Conservation (phyloP, 306 rosid genomes). For the Amphicarpaea edgeworthii region DNA sequence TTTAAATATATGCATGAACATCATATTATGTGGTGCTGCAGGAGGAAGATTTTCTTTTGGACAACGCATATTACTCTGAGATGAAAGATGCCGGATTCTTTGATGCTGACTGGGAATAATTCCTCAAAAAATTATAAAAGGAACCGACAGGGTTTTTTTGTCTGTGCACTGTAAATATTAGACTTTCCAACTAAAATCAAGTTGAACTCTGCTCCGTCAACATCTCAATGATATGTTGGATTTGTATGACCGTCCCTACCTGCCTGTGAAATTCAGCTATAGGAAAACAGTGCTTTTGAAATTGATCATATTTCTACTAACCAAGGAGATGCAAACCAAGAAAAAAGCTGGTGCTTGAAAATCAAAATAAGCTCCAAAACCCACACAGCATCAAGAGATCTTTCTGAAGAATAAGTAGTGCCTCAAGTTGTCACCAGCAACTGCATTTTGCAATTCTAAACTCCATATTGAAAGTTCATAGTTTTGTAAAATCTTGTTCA, state of each 20-base stretch:
- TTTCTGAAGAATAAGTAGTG: constrained; percentile 44
- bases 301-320: constrained; percentile 55
- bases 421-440: constrained; percentile 57
- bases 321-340: constrained; percentile 59
- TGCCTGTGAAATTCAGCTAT: constrained; percentile 52
- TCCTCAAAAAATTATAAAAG: constrained; percentile 39
- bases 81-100: constrained; percentile 96
- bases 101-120: constrained; percentile 83
- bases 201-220: constrained; percentile 54
- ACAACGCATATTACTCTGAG: constrained; percentile 77
- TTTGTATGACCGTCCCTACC: constrained; percentile 41
- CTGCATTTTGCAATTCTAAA: constrained; percentile 59
- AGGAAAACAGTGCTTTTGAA: constrained; percentile 51
- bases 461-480: constrained; percentile 43
- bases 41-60: constrained; percentile 82
- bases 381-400: constrained; percentile 40
- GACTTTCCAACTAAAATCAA: constrained; percentile 59
- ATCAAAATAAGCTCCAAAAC: constrained; percentile 67
- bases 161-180: constrained; percentile 43
- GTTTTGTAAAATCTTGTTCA: background rate
- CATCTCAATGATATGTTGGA: constrained; percentile 38
- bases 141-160: background rate
- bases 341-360: constrained; percentile 69
- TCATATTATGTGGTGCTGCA: constrained; percentile 43
- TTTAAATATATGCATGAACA: constrained; percentile 8